Evolutionary conservation across 23 red algal genomes (phyloP).

Genomic region (Pyropia yezoensis): DNA sequence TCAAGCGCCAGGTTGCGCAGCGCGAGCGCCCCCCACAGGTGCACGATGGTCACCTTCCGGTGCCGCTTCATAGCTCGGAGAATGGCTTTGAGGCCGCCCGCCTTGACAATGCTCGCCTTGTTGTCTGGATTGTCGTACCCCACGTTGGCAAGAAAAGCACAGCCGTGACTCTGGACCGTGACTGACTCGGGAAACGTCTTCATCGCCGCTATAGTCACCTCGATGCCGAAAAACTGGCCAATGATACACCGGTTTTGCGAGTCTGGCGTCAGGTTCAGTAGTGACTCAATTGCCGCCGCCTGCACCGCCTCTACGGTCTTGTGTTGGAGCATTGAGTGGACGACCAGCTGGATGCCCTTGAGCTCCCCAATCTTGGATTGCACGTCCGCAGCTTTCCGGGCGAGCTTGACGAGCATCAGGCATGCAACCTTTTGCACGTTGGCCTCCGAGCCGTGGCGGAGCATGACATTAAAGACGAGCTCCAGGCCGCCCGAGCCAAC

Average conservation of each 20-base stretch:
- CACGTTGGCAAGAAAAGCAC: neutral
- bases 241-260: neutral
- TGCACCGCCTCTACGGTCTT: neutral
- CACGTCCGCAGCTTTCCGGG: too few species aligned
- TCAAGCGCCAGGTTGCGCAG: neutral
- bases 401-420: too few species aligned
- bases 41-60: neutral
- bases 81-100: conserved; percentile 1
- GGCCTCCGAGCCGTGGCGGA: too few species aligned
- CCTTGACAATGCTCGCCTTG: neutral
- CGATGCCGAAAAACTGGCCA: conserved; percentile 4
- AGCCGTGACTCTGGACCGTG: conserved; percentile 1
- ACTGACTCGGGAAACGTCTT: conserved; percentile 10
- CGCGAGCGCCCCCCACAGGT: neutral
- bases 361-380: conserved; percentile 4
- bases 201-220: conserved; percentile 7
- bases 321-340: conserved; percentile 13
- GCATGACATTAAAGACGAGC: too few species aligned
- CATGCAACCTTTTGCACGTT: too few species aligned
- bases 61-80: conserved; percentile 15
- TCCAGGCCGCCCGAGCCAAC: too few species aligned
- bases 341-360: conserved; percentile 14
- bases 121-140: neutral
- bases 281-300: neutral
- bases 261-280: neutral